Evolutionary conservation across 345 rosid genomes (phyloP).

Genomic region (Hibiscus syriacus): DNA sequence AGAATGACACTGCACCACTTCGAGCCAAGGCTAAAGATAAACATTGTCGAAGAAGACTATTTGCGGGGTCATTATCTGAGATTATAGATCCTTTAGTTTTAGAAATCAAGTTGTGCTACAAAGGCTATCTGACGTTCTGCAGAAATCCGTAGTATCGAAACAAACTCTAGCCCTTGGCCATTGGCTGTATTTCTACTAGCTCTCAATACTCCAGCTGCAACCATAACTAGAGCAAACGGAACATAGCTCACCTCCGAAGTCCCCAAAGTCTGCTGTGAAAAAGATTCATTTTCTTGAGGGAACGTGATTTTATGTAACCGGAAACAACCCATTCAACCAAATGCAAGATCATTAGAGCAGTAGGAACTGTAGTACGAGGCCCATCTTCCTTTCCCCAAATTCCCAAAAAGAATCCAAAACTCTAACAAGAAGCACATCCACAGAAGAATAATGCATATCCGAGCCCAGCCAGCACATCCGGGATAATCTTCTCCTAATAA

Average conservation of each 20-base stretch:
- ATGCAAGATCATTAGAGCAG: constrained; percentile 79
- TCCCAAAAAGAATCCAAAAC: constrained; percentile 47
- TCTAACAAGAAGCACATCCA: constrained; percentile 32
- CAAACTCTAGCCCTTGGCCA: constrained; percentile 29
- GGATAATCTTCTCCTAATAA: neutral
- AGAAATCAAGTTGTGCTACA: constrained; percentile 39
- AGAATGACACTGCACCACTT: constrained; percentile 52
- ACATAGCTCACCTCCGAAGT: constrained; percentile 28
- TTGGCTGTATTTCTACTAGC: constrained; percentile 29
- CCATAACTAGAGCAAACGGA: constrained; percentile 57
- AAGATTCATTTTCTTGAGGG: constrained; percentile 36
- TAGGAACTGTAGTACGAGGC: constrained; percentile 34
- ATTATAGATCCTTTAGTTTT: constrained; percentile 21
- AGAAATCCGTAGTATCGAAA: constrained; percentile 39
- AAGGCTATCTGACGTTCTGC: constrained; percentile 49
- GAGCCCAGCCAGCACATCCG: neutral
- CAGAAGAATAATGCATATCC: constrained; percentile 26
- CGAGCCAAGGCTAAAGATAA: constrained; percentile 60
- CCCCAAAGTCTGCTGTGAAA: constrained; percentile 36
- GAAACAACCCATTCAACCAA: constrained; percentile 74
- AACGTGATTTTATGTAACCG: constrained; percentile 40
- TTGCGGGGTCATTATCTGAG: constrained; percentile 16
- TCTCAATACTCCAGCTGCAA: too few relatives aligned
- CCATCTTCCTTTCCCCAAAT: constrained; percentile 58
- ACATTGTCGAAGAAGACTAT: constrained; percentile 48